Evolutionary conservation across 768 basidiomycete genomes (phyloP), one percentile per base, ranked within the genome.

Genomic region (Epithele typhae): DNA sequence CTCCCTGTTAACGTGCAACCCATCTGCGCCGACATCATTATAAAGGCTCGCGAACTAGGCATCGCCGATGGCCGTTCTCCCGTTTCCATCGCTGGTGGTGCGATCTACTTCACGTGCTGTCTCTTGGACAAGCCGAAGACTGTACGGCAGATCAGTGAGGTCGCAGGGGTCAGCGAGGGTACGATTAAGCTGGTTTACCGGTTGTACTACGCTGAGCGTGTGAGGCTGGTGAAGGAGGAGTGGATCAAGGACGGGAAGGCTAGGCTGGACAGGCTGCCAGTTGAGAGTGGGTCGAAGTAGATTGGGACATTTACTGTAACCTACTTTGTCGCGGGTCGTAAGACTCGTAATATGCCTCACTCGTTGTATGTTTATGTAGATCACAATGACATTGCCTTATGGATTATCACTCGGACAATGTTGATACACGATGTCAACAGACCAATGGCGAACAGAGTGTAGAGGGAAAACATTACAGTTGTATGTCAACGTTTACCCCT

Each of bases 1-100:
- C 74, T 96, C 25, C 85, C 89, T 1, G 71, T 87, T 25, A 86
- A 81, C 49, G 77, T 95, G 46, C 89, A 94, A 64, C 76, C 82
- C 21, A 88, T 91, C 33, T 90, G 88, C 61, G 73, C 79, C 17
- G 87, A 92, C 52, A 85, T 93, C 62, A 90, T 92, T 52, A 64
- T 85, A 46, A 79, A 81, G 24, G 88, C 89, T 12, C 79, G 91
- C 43, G 77, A 87, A 52, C 77, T 87, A 54, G 90, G 91, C 35
- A 86, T 95, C 51, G 92, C 93, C 25, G 92, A 93, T 61, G 96
- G 96, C 21, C 76, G 96, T 51, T 91, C 84, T 58, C 95, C 95
- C 1, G 89, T 97, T 42, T 96, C 96, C n/a, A 93, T 99, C 55
- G 96, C 95, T n/a, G 91, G 92, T 34, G 92, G 91, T 33, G 90